Conservation (phyloP, 2,329 filamentous ascomycete genomes). For the Pyrenophora seminiperda region DNA sequence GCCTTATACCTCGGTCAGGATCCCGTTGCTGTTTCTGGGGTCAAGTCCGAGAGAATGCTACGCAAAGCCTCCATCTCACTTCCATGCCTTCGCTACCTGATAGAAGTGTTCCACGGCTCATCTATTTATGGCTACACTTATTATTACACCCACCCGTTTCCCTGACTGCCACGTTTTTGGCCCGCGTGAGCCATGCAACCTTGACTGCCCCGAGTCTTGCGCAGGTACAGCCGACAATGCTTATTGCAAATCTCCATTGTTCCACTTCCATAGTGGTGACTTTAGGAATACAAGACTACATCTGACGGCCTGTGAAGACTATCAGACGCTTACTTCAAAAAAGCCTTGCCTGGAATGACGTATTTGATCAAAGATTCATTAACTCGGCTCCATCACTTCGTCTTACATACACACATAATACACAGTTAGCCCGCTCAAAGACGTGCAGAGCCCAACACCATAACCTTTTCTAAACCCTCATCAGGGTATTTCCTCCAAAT, state of each 20-base stretch:
- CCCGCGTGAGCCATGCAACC: neutral
- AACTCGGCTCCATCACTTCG: conserved; percentile 12
- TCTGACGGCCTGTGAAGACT: too few species aligned
- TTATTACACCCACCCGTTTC: neutral
- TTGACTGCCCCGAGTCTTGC: neutral
- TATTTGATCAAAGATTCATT: conserved; percentile 8
- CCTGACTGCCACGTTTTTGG: neutral
- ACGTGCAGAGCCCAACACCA: conserved; percentile 9
- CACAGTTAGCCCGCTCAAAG: conserved; percentile 6
- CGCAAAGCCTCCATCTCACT: neutral
- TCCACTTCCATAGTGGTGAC: too few species aligned
- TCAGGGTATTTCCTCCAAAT: conserved; percentile 4
- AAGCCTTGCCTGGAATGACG: neutral
- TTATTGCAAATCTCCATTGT: too few species aligned
- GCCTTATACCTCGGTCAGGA: too few species aligned
- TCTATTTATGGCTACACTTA: neutral
- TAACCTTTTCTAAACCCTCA: conserved; percentile 4
- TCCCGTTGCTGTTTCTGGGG: too few species aligned
- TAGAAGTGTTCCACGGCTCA: neutral
- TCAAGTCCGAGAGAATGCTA: too few species aligned
- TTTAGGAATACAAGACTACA: too few species aligned
- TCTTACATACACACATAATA: conserved; percentile 12
- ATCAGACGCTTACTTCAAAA: neutral
- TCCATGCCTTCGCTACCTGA: neutral
- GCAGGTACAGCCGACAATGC: conserved; percentile 4